These are phyloP conservation scores for Nepenthes mirabilis DNA, from an alignment of 148 eudicot genomes.

Conservation along the genomic window DNA sequence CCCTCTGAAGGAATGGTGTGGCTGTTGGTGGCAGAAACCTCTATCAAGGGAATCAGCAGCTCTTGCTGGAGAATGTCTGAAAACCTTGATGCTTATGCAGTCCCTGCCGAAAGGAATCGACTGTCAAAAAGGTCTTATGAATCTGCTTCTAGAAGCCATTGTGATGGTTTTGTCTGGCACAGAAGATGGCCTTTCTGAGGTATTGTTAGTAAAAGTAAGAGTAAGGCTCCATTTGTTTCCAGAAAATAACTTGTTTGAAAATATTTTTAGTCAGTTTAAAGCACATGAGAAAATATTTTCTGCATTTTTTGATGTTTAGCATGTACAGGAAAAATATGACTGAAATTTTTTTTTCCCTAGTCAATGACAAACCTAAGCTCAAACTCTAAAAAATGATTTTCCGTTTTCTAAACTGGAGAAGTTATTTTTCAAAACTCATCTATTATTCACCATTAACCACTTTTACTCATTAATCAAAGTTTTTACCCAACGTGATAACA, in stretches of 20 bases:
- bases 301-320: too few species aligned
- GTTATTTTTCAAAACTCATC: too few species aligned
- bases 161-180: conserved; percentile 58
- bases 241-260: background rate
- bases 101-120: conserved; percentile 53
- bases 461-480: background rate
- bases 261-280: too few species aligned
- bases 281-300: background rate
- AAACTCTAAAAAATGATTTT: too few species aligned
- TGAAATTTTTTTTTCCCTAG: too few species aligned
- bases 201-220: conserved; percentile 8
- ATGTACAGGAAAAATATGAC: too few species aligned
- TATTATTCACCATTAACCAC: too few species aligned
- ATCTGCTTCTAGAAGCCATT: conserved; percentile 66
- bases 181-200: conserved; percentile 47
- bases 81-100: conserved; percentile 76
- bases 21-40: conserved; percentile 40
- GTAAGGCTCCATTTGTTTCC: background rate
- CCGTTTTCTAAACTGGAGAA: too few species aligned
- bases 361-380: too few species aligned
- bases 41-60: conserved; percentile 58
- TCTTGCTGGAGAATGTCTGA: conserved; percentile 76
- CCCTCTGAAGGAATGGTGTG: conserved; percentile 9
- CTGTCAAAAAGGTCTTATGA: conserved; percentile 56
- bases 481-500: background rate